Percentiles rank a stretch among this genome's conserved stretches.
Evolutionary conservation across 495 filamentous ascomycete genomes (phyloP).

Genomic region (Neurospora sp.): DNA sequence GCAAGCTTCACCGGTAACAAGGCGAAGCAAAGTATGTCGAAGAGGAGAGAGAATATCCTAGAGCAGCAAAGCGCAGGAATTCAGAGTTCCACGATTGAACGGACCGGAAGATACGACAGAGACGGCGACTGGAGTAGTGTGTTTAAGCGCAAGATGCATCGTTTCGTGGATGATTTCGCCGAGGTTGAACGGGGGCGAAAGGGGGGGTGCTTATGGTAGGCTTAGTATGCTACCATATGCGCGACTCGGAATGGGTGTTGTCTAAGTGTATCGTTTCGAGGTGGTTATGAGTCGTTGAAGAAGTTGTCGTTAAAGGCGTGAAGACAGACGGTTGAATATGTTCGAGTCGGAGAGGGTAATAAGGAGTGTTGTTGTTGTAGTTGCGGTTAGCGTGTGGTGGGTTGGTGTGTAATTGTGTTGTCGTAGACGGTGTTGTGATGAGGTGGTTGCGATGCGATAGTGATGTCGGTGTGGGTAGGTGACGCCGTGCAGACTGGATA

Average conservation of each 20-base stretch:
- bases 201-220: conserved; percentile 25
- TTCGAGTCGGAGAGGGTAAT: not conserved
- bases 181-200: conserved; percentile 13
- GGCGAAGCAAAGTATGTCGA: conserved; percentile 30
- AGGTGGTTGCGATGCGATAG: conserved; percentile 3
- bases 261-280: not conserved
- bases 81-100: conserved; percentile 38
- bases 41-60: conserved; percentile 33
- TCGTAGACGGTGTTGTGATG: conserved; percentile 3
- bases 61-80: conserved; percentile 26
- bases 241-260: conserved; percentile 7
- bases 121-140: conserved; percentile 47
- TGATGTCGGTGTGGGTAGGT: not conserved
- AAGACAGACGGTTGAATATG: not conserved
- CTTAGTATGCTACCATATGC: conserved; percentile 25
- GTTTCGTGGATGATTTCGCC: conserved; percentile 33
- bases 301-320: not conserved
- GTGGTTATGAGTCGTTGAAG: not conserved
- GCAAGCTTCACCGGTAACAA: conserved; percentile 22
- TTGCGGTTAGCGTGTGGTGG: not conserved
- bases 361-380: conserved; percentile 2
- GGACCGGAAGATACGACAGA: conserved; percentile 44
- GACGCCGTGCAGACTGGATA: conserved; percentile 10
- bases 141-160: conserved; percentile 41
- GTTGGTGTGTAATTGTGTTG: conserved; percentile 1